Percentiles rank a stretch among this genome's conserved stretches.
Conservation (phyloP, 352 stramenopile species). For the Pythium brassicae region DNA sequence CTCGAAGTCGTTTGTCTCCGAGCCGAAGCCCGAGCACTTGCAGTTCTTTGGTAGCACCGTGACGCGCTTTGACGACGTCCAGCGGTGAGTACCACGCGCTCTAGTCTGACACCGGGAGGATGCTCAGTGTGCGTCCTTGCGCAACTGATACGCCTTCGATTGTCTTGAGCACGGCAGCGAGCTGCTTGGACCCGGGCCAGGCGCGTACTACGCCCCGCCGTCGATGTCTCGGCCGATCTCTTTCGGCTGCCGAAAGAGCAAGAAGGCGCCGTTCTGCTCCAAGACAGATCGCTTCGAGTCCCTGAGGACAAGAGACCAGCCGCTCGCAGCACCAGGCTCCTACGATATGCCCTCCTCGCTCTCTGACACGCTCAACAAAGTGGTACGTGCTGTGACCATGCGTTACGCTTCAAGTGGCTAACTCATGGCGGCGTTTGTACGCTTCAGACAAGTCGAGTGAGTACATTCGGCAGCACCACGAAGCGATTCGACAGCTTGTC, state of each 20-base stretch:
- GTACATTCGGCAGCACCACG: conserved; percentile 70
- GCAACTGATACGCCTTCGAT: too few species aligned
- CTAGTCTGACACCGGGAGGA: neutral
- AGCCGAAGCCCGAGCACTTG: conserved; percentile 60
- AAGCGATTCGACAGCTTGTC: conserved; percentile 66
- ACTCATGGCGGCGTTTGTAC: neutral
- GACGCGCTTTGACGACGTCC: conserved; percentile 47
- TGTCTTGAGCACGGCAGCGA: conserved; percentile 16
- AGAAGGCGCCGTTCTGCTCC: conserved; percentile 52
- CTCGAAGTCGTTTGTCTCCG: conserved; percentile 30
- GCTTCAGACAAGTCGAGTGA: conserved; percentile 53
- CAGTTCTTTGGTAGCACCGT: conserved; percentile 81
- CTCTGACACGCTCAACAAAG: conserved; percentile 62
- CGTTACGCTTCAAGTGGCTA: neutral
- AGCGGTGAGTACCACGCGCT: conserved; percentile 18
- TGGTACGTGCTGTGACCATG: conserved; percentile 24
- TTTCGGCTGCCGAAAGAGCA: conserved; percentile 28
- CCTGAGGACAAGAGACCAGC: conserved; percentile 36
- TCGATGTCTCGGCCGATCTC: conserved; percentile 23
- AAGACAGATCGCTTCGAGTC: conserved; percentile 71
- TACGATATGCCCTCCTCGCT: conserved; percentile 62
- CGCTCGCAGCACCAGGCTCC: conserved; percentile 50
- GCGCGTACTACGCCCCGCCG: conserved; percentile 46
- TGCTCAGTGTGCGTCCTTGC: too few species aligned
- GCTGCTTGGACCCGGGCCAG: conserved; percentile 33